Evolutionary conservation across 441 rosid genomes (phyloP).

Genomic region (Melastoma candidum): DNA sequence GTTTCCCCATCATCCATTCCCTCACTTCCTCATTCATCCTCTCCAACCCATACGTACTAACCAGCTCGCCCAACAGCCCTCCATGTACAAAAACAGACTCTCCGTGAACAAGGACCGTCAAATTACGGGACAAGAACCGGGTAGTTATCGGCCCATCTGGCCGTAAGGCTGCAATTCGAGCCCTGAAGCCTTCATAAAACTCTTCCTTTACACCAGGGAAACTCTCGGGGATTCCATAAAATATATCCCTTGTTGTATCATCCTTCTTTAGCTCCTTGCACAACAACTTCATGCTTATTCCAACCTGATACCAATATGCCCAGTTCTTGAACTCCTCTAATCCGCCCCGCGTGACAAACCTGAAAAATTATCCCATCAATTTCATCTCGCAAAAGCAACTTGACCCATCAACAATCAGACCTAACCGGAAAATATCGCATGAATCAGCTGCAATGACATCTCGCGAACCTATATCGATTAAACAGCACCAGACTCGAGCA

Average conservation of each 20-base stretch:
- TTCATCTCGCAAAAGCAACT: too few relatives aligned
- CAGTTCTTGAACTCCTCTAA: conserved; percentile 58
- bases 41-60: conserved; percentile 55
- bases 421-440: too few relatives aligned
- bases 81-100: conserved; percentile 85
- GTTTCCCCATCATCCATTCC: too few relatives aligned
- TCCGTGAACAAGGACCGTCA: conserved; percentile 43
- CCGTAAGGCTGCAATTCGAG: conserved; percentile 69
- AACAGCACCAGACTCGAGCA: too few relatives aligned
- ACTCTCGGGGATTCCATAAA: conserved; percentile 47
- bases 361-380: neutral
- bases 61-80: conserved; percentile 56
- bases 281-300: conserved; percentile 50
- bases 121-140: conserved; percentile 28
- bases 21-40: conserved; percentile 35
- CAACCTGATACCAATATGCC: conserved; percentile 63
- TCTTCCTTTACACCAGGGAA: conserved; percentile 37
- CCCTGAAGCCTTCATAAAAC: conserved; percentile 37
- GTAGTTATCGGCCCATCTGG: conserved; percentile 69
- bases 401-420: too few relatives aligned
- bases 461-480: too few relatives aligned
- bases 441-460: too few relatives aligned
- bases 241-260: conserved; percentile 27
- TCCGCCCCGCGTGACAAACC: conserved; percentile 46
- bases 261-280: conserved; percentile 40